Evolutionary conservation across 192 early-diverging fungal species (phyloP), one percentile per base, ranked within the genome.

Genomic region (Umbelopsis sp.): DNA sequence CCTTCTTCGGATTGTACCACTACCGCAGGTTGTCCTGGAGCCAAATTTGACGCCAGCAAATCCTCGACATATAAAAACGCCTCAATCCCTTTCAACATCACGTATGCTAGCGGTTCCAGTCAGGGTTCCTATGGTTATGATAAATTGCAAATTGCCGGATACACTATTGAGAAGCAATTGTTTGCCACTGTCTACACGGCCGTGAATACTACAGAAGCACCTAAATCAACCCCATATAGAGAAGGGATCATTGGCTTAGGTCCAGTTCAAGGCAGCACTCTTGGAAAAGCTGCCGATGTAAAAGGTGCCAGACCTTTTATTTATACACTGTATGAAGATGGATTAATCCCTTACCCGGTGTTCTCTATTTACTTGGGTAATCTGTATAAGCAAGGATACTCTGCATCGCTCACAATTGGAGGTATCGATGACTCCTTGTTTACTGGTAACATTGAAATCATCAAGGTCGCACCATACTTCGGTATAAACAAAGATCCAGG

Each of bases 1-100:
- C 72, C 77, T n/a, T 66, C 68, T 41, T 45, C 68, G 3, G 49
- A 34, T 31, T 78, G 77, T 43, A 34, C 77, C 9, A 26, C 51
- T 5, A 24, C 14, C 5, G 50, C 45, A 3, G 56, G 26, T 29
- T 78, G 77, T 38, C 72, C 77, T 24, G 50, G 67, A 8, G 44
- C 47, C 11, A 29, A 25, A 31, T 78, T 71, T 34, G 51, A 73
- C 45, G 22, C 45, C 7, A 17, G 38, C 4, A n/a, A 62, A 4
- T 78, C 77, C 1, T 66, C 69, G 16, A 74, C 72, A 1, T 73
- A 29, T n/a, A 74, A 71, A 17, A 45, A 44, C 8, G 26, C 43
- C 1, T 54, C 24, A 9, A 31, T 52, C 45, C 16, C 45, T 3
- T 71, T 78, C 32, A 22, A 49, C 14, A 70, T 78, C 11, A 69